A percentile compares a stretch with the other conserved stretches of the same genome.
These are phyloP conservation scores for Myriosclerotinia duriaeana DNA, from an alignment of 2,329 filamentous ascomycete genomes.

Conservation along the genomic window DNA sequence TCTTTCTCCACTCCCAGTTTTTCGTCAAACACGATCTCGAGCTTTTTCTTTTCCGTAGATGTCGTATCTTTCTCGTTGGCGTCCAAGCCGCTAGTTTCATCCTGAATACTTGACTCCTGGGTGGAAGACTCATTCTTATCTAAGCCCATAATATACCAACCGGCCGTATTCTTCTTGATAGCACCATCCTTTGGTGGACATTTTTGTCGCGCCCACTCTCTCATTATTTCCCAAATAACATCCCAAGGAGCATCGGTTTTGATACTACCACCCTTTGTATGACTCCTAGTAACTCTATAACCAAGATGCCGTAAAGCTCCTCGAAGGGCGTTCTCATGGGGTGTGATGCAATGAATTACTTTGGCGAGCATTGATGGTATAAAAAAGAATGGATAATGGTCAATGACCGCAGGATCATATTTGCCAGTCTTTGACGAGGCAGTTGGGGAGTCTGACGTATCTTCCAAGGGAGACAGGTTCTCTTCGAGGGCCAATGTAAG, in stretches of 20 bases:
- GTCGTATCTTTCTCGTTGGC: conserved; percentile 10
- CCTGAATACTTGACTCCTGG: conserved; percentile 24
- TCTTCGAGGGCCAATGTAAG: conserved; percentile 86
- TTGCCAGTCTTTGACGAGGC: conserved; percentile 45
- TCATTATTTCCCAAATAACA: conserved; percentile 88
- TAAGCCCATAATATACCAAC: conserved; percentile 63
- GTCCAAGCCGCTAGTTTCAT: conserved; percentile 17
- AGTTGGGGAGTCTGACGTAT: conserved; percentile 34
- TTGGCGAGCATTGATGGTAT: conserved; percentile 72
- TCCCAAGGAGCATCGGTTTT: conserved; percentile 93
- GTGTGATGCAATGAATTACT: conserved; percentile 74
- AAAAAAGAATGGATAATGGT: conserved; percentile 84
- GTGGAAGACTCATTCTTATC: conserved; percentile 30
- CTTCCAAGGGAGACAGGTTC: conserved; percentile 31
- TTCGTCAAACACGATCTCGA: conserved; percentile 73
- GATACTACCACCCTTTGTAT: conserved; percentile 85
- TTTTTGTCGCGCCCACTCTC: conserved; percentile 84
- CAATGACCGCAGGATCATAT: conserved; percentile 61
- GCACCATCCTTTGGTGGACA: conserved; percentile 72
- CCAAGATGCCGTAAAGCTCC: conserved; percentile 80
- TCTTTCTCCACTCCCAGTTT: conserved; percentile 68
- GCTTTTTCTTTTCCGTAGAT: conserved; percentile 38
- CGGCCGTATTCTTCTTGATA: conserved; percentile 68
- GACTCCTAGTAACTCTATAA: conserved; percentile 80
- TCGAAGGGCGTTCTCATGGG: conserved; percentile 73